A percentile compares a stretch with the other conserved stretches of the same genome.
Evolutionary conservation across 1,139 yeast species (phyloP).

Genomic region (Pichia sp.): DNA sequence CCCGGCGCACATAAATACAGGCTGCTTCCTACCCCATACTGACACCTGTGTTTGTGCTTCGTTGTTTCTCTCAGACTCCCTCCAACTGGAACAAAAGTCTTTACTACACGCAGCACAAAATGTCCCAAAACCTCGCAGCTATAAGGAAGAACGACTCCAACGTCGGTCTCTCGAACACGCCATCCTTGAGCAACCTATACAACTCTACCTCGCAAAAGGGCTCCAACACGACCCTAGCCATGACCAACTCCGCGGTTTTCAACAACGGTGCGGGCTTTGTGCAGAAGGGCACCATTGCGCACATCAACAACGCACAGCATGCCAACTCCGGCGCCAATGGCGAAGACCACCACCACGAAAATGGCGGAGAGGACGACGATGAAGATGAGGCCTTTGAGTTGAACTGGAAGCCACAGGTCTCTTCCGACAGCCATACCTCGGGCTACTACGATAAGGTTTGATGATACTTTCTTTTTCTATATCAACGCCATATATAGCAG

Average conservation of each 20-base stretch:
- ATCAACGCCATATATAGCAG: background rate
- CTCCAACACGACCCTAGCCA: conserved; percentile 5
- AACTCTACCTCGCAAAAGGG: conserved; percentile 15
- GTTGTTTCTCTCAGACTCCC: background rate
- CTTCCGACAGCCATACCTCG: conserved; percentile 12
- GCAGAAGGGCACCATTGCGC: conserved; percentile 13
- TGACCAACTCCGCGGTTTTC: conserved; percentile 11
- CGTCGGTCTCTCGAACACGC: background rate
- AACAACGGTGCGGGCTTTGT: conserved; percentile 11
- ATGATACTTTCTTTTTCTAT: background rate
- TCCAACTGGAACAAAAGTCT: background rate
- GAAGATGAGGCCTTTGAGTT: conserved; percentile 13
- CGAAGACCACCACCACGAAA: background rate
- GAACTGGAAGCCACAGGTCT: conserved; percentile 16
- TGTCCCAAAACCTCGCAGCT: conserved; percentile 7
- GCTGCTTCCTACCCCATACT: background rate
- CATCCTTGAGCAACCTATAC: conserved; percentile 11
- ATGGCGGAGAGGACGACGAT: conserved; percentile 3
- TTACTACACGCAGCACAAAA: background rate
- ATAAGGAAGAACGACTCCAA: background rate
- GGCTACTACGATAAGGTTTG: conserved; percentile 5
- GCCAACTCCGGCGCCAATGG: background rate
- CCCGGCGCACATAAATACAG: background rate
- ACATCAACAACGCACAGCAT: background rate
- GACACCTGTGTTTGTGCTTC: background rate